Conservation (phyloP, 768 basidiomycete genomes). For the Hypsizygus marmoreus region DNA sequence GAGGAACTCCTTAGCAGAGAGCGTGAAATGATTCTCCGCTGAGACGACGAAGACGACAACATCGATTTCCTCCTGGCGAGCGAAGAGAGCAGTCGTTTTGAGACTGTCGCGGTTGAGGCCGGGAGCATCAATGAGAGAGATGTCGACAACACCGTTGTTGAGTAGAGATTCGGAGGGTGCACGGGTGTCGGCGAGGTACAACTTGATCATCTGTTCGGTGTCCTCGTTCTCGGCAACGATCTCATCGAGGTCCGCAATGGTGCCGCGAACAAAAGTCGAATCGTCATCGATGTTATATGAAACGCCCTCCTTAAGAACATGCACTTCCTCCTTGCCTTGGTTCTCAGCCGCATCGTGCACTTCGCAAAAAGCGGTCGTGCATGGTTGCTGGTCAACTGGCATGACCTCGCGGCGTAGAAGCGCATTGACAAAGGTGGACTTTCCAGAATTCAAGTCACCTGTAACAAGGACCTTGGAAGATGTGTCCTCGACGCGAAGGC, state of each 20-base stretch:
- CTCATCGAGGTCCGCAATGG: slow-evolving; percentile 71
- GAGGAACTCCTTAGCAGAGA: slow-evolving; percentile 94
- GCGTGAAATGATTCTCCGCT: slow-evolving; percentile 97
- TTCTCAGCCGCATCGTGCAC: slow-evolving; percentile 90
- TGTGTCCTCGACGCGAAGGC: slow-evolving; percentile 84
- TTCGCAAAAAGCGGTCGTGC: slow-evolving; percentile 96
- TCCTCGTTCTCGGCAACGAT: slow-evolving; percentile 79
- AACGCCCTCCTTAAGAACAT: slow-evolving; percentile 70
- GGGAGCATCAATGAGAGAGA: slow-evolving; percentile 97
- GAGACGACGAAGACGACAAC: slow-evolving; percentile 98
- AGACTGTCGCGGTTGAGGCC: slow-evolving; percentile 94
- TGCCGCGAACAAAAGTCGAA: slow-evolving; percentile 71
- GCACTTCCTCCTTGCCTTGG: slow-evolving; percentile 79
- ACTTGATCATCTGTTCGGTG: slow-evolving; percentile 75
- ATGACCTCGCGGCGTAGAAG: slow-evolving; percentile 88
- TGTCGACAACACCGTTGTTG: slow-evolving; percentile 95
- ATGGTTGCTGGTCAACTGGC: slow-evolving; percentile 98
- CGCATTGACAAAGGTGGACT: slow-evolving; percentile 98
- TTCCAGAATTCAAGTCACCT: slow-evolving; percentile 97
- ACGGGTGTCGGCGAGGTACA: slow-evolving; percentile 85
- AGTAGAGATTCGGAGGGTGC: slow-evolving; percentile 81
- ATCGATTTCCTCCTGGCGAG: slow-evolving; percentile 97
- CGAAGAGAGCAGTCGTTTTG: slow-evolving; percentile 93
- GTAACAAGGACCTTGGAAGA: slow-evolving; percentile 97
- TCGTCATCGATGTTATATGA: slow-evolving; percentile 72